Evolutionary conservation across 192 early-diverging fungal genomes (phyloP).

Genomic region (Backusella tarrabulga): DNA sequence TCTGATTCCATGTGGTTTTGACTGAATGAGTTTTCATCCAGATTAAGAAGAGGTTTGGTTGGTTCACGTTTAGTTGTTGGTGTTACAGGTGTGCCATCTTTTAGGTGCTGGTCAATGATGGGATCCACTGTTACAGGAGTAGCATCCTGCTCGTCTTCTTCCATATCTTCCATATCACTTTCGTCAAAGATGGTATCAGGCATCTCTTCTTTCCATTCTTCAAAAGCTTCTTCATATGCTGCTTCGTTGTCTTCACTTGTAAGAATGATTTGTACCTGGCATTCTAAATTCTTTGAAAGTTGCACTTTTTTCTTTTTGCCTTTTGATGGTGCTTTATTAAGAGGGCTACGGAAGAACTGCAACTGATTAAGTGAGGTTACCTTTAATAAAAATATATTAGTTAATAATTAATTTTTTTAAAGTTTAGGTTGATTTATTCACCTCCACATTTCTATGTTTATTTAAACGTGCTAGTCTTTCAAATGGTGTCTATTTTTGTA

Average conservation of each 20-base stretch:
- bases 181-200: constrained; percentile 45
- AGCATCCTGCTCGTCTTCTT: constrained; percentile 15
- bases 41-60: constrained; percentile 4
- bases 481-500: constrained; percentile 59
- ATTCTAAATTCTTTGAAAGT: constrained; percentile 38
- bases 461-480: constrained; percentile 79
- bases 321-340: constrained; percentile 19
- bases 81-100: background rate
- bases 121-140: background rate
- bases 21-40: background rate
- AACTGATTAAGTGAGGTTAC: constrained; percentile 14
- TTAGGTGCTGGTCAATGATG: background rate
- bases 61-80: background rate
- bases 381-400: background rate
- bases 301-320: constrained; percentile 35
- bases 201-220: constrained; percentile 46
- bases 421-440: constrained; percentile 18
- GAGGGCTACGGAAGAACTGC: constrained; percentile 29
- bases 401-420: background rate
- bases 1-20: background rate
- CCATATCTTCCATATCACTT: constrained; percentile 39
- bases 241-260: constrained; percentile 29
- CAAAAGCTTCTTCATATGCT: constrained; percentile 42
- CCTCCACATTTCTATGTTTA: constrained; percentile 69
- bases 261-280: constrained; percentile 37